These are phyloP conservation scores for Leccinum subgranulosum DNA, from an alignment of 768 basidiomycete species.

Conservation along the genomic window DNA sequence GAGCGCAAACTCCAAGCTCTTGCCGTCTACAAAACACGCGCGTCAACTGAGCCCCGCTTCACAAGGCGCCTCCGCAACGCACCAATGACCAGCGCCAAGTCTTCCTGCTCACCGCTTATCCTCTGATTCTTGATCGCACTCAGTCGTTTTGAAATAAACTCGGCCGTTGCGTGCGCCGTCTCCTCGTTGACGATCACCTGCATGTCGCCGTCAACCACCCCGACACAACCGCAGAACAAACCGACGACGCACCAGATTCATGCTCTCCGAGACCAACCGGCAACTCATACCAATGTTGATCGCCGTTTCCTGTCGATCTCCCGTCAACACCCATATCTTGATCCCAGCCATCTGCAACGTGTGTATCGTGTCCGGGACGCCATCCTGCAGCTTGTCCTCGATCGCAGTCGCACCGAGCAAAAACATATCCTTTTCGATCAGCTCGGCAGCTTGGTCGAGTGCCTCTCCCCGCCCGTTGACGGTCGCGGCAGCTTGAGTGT, in stretches of 20 bases:
- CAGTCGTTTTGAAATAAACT: conserved; percentile 85
- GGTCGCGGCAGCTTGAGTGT: conserved; percentile 90
- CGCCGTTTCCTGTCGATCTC: conserved; percentile 97
- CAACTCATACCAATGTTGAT: conserved; percentile 99
- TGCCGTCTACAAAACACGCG: conserved; percentile 66
- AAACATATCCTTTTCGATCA: conserved; percentile 93
- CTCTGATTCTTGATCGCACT: conserved; percentile 92
- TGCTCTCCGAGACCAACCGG: conserved; percentile 93
- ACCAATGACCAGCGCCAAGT: conserved; percentile 95
- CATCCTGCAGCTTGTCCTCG: conserved; percentile 98
- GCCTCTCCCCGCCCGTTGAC: conserved; percentile 95
- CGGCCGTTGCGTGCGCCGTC: conserved; percentile 72
- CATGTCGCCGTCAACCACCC: not conserved
- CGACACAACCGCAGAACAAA: not conserved
- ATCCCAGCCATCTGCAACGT: conserved; percentile 98
- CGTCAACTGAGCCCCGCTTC: not conserved
- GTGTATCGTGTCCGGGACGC: conserved; percentile 97
- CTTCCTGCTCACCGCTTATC: conserved; percentile 88
- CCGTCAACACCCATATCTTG: conserved; percentile 99
- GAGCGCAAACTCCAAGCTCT: conserved; percentile 87
- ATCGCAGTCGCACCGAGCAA: conserved; percentile 96
- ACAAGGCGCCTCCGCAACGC: conserved; percentile 14
- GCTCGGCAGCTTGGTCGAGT: conserved; percentile 89
- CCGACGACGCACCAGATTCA: conserved; percentile 73
- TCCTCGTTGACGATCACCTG: conserved; percentile 96